phyloP scores from a whole-genome alignment of 2,329 filamentous ascomycete genomes.

The Fusarium chlamydosporum region DNA sequence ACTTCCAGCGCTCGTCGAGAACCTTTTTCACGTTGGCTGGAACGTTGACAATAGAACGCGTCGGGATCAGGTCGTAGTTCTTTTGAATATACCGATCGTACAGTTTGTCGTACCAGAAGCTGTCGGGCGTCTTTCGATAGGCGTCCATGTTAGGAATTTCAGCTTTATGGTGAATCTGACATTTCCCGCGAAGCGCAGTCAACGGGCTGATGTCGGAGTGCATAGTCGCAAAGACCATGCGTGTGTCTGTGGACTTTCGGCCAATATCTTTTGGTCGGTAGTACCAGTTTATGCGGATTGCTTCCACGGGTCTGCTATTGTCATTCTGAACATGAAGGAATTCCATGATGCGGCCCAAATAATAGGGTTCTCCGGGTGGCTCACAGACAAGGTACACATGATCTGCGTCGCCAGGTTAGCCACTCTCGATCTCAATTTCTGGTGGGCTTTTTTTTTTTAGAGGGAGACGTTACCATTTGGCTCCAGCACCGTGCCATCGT shows the following conservation, averaged over 20 bases:
- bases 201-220: conserved; percentile 96
- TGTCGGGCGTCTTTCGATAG: conserved; percentile 86
- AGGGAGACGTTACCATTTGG: conserved; percentile 78
- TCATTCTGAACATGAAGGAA: conserved; percentile 89
- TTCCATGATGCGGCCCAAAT: conserved; percentile 98
- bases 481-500: conserved; percentile 87
- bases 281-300: conserved; percentile 96
- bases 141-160: conserved; percentile 87
- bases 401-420: conserved; percentile 63
- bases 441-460: conserved; percentile 37
- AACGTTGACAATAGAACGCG: conserved; percentile 93
- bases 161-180: conserved; percentile 87
- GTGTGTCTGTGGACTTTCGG: conserved; percentile 90
- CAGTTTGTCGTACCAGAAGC: conserved; percentile 97
- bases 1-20: conserved; percentile 96
- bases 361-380: conserved; percentile 97
- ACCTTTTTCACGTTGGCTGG: conserved; percentile 95
- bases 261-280: conserved; percentile 97
- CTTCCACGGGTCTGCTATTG: conserved; percentile 79
- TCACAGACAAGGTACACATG: conserved; percentile 97
- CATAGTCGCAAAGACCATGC: conserved; percentile 96
- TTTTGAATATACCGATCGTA: conserved; percentile 99
- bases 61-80: conserved; percentile 96
- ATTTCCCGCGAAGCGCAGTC: conserved; percentile 93
- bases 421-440: conserved; percentile 45